Base-by-base conservation (phyloP, 306 rosid genomes). In the Betula pendula region DNA sequence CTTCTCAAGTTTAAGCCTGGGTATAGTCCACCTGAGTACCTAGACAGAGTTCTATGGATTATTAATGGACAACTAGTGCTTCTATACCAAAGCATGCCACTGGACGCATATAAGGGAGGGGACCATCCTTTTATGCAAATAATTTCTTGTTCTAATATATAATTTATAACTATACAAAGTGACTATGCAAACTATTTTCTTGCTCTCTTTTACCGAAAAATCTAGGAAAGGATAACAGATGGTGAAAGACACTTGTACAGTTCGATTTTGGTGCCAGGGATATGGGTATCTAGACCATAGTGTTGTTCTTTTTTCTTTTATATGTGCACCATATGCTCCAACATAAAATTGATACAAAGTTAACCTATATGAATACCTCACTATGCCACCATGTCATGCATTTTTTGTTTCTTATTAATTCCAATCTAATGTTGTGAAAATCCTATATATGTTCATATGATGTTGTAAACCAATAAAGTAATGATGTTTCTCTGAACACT, bases 371-470 rank as follows among this genome's bases (percentile, higher is more conserved):
- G 29, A 19, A 4, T 59, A 27, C 66, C 66, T 55, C 13, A 22
- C 25, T 27, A 11, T 38, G 27, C 24, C 70, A 65, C 47, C 70
- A 38, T 10, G 24, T 65, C 70, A 63, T 17, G 1, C 44, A 3
- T 2, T 15, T 8, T 10, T 33, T 35, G 8, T 65, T 19, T 1
- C 48, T 9, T 19, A 44, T 62, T 12, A 31, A 25, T 77, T 10
- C 6, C 3, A 7, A 24, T 7, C 51, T 12, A 73, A 2, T 47
- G 50, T 16, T 70, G 38, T 48, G n/a, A 20, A 56, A 20, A 42
- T 50, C 48, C 75, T 51, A 15, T 8, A 49, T 6, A 52, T 50
- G 52, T 17, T 55, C 65, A 77, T 68, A 77, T 58, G 47, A 70
- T 66, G 40, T 13, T 20, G 24, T 8, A 65, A 8, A 38, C 14